Conservation (phyloP, 768 basidiomycete genomes). For the Leccinum fibrillosum region DNA sequence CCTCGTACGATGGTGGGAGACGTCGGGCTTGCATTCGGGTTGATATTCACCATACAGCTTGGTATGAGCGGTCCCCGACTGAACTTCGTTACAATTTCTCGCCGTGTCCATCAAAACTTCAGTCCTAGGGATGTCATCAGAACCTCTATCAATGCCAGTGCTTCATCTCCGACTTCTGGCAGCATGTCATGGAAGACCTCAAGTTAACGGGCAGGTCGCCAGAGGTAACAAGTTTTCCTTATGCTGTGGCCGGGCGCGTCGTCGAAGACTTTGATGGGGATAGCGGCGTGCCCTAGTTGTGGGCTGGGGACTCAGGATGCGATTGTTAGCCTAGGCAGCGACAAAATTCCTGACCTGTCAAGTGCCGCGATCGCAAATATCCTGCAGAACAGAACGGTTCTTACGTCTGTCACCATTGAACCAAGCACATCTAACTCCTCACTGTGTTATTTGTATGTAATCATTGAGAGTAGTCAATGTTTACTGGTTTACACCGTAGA, state of each 20-base stretch:
- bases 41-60: background rate
- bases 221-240: background rate
- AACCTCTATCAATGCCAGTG: no score
- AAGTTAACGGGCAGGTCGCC: background rate
- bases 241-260: no score
- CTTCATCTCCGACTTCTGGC: background rate
- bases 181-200: background rate
- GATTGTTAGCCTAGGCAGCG: no score
- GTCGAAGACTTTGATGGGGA: no score
- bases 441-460: background rate
- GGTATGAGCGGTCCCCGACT: background rate
- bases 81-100: background rate
- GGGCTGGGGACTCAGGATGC: no score
- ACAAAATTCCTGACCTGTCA: no score
- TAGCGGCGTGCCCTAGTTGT: no score
- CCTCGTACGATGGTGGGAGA: background rate
- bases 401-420: no score
- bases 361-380: no score
- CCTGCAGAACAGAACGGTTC: no score
- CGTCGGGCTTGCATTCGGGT: background rate
- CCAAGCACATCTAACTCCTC: background rate
- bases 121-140: no score
- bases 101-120: no score
- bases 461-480: background rate
- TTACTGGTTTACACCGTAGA: background rate